Evolutionary conservation across 495 filamentous ascomycete species (phyloP), one percentile per base, ranked within the genome.

Genomic region (Aspergillus affinis): DNA sequence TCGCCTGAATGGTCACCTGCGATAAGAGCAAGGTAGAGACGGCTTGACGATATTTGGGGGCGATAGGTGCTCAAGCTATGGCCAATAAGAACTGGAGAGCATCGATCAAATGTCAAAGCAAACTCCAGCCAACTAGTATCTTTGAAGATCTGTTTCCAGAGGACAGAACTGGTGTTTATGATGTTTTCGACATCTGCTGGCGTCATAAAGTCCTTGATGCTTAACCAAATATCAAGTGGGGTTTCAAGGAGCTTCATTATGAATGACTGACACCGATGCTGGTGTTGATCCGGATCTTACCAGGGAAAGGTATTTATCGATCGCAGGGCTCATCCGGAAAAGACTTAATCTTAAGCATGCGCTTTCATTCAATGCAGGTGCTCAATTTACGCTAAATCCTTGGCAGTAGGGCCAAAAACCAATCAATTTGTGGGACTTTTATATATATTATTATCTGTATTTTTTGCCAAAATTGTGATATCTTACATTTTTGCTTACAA

Each of bases 111-210:
- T 51, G 56, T 44, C 30, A 23, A 20, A 1, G 56, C 56, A 13
- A 51, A 51, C 4, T 51, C 23, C 7, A 58, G 56, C 56, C 56
- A 58, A 26, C 13, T 51, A 6, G 12, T 45, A 21, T 51, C 48
- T 51, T 52, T 58, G 27, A 58, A 58, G 3, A 58, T 58, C 21
- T 52, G 41, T 51, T 58, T 58, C 56, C 56, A 58, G 13, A 58
- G 55, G 13, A 18, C 18, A 9, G 45, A 32, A 32, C 55, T 27
- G n/a, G 55, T 29, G 44, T 48, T 48, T 48, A 30, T n/a, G 7
- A 57, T 27, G 23, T 57, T 57, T 57, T 26, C 54, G 29, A 48
- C 20, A 47, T 57, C 55, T n/a, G 55, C 41, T 29, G 55, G 45
- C 3, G 17, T 13, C 41, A 57, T 2, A 50, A 48, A 57, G 23